Evolutionary conservation across 129 eudicot species (phyloP).

Genomic region (Logfia minima): DNA sequence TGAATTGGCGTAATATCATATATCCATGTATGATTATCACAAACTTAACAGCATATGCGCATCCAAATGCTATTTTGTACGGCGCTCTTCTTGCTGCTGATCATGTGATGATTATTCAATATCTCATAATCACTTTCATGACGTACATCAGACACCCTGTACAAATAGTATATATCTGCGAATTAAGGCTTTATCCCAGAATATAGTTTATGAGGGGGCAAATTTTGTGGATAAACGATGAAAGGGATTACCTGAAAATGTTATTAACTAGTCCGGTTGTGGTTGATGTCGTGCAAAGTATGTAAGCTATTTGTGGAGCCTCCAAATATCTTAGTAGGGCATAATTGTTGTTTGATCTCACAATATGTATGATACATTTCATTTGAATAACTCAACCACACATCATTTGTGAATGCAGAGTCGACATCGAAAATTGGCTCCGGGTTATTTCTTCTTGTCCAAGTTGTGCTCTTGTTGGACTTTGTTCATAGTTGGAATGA

Average conservation of each 20-base stretch:
- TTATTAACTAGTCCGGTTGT: not conserved
- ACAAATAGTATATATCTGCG: not conserved
- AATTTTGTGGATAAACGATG: not conserved
- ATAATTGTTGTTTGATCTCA: constrained; percentile 8
- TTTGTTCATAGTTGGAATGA: constrained; percentile 99
- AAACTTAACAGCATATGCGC: not conserved
- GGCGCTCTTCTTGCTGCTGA: not conserved
- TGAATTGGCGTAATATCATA: not conserved
- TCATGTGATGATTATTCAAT: not conserved
- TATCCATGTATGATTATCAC: not conserved
- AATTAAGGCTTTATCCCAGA: not conserved
- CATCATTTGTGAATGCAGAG: constrained; percentile 54
- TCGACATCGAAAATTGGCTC: constrained; percentile 85
- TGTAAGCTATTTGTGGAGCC: constrained; percentile 2
- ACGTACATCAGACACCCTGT: not conserved
- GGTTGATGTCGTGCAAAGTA: not conserved
- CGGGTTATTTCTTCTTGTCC: constrained; percentile 90
- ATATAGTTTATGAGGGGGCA: constrained; percentile 4
- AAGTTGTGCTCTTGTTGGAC: constrained; percentile 94
- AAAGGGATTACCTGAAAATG: not conserved
- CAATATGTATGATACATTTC: not conserved
- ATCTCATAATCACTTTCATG: not conserved
- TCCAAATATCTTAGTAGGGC: constrained; percentile 9
- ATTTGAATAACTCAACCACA: constrained; percentile 16
- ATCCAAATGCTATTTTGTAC: not conserved